Percentiles rank a stretch among this genome's conserved stretches.
phyloP scores from a whole-genome alignment of 73 alveolate genomes.

The Paramecium pentaurelia region DNA sequence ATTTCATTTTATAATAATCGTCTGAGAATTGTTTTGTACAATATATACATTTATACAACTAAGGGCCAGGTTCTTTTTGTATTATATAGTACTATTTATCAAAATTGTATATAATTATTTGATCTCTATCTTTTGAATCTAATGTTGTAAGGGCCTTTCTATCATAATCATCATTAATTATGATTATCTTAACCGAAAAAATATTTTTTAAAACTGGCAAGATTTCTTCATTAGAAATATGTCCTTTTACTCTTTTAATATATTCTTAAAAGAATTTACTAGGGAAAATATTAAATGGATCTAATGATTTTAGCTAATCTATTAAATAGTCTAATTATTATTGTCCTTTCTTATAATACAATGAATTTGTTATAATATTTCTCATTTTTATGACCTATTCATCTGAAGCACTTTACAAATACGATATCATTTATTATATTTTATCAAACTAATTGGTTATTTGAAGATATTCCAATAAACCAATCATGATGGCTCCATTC shows the following conservation, averaged over 20 bases:
- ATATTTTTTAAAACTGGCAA: neutral
- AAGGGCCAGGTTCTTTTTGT: neutral
- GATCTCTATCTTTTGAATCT: neutral
- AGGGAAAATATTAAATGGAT: neutral
- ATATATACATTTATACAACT: neutral
- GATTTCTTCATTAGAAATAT: neutral
- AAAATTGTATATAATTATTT: neutral
- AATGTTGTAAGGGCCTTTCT: neutral
- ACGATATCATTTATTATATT: neutral
- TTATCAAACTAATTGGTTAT: neutral
- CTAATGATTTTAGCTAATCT: neutral
- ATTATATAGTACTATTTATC: neutral
- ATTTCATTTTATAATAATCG: neutral
- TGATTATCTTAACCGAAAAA: neutral
- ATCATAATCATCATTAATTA: neutral
- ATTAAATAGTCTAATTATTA: neutral
- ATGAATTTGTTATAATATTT: neutral
- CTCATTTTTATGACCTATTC: neutral
- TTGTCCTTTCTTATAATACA: neutral
- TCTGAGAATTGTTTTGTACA: neutral
- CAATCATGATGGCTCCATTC: neutral
- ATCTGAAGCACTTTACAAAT: neutral
- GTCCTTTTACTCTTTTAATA: neutral
- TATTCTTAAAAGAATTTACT: neutral
- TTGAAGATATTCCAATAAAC: neutral